Conservation (phyloP, 1,284 basidiomycete species). For the Boletus semigastroideus region DNA sequence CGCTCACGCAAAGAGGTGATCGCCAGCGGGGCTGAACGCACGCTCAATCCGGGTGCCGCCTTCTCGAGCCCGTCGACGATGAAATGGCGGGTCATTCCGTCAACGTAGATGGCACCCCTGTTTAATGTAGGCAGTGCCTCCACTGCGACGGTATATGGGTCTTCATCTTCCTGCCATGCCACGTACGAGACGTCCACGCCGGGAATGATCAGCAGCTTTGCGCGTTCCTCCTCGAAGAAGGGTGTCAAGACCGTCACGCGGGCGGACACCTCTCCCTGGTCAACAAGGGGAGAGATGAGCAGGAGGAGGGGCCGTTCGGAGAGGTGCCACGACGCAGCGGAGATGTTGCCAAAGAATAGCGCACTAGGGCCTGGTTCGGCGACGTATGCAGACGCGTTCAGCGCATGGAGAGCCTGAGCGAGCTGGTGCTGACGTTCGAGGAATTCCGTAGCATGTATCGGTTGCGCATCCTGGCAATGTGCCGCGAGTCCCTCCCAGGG, state of each 20-base stretch:
- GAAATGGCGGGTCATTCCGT: slow-evolving; percentile 58
- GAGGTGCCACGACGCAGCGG: slow-evolving; percentile 59
- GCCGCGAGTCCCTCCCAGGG: slow-evolving; percentile 41
- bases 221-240: slow-evolving; percentile 73
- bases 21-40: slow-evolving; percentile 50
- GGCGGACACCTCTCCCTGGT: slow-evolving; percentile 35
- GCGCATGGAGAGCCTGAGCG: slow-evolving; percentile 46
- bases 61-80: slow-evolving; percentile 58
- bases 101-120: slow-evolving; percentile 54
- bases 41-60: slow-evolving; percentile 41
- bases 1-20: slow-evolving; percentile 68
- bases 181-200: slow-evolving; percentile 48
- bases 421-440: slow-evolving; percentile 52
- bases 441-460: slow-evolving; percentile 52
- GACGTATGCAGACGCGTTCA: slow-evolving; percentile 64
- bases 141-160: slow-evolving; percentile 62
- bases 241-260: slow-evolving; percentile 70
- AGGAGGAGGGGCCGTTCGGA: slow-evolving; percentile 80
- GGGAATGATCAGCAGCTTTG: slow-evolving; percentile 58
- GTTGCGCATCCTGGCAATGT: slow-evolving; percentile 51
- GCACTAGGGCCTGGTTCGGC: slow-evolving; percentile 75
- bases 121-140: slow-evolving; percentile 38
- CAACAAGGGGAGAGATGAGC: slow-evolving; percentile 50
- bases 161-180: slow-evolving; percentile 73
- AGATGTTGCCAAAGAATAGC: slow-evolving; percentile 72